phyloP scores from a whole-genome alignment of 2,329 filamentous ascomycete species.

The Calonectria henricotiae region DNA sequence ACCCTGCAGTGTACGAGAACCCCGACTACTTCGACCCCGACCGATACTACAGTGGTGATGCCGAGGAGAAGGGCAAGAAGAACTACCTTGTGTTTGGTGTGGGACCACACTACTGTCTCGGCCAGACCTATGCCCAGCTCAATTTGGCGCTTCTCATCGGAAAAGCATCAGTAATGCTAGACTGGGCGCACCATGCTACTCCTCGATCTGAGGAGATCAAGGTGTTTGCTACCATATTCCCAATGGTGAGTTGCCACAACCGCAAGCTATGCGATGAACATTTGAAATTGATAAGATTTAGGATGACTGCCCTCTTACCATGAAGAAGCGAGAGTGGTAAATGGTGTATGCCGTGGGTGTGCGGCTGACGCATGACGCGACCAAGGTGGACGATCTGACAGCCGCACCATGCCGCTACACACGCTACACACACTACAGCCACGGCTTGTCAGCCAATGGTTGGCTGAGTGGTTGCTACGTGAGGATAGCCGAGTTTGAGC shows the following conservation, averaged over 20 bases:
- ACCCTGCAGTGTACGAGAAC: constrained; percentile 92
- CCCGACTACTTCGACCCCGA: constrained; percentile 93
- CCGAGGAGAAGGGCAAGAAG: constrained; percentile 88
- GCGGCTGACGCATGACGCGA: constrained; percentile 34
- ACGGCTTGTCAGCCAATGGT: not conserved
- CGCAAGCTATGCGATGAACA: not conserved
- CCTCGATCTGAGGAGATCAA: constrained; percentile 93
- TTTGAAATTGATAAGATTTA: constrained; percentile 59
- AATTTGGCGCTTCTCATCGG: constrained; percentile 93
- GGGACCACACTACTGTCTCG: constrained; percentile 96
- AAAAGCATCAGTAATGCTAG: constrained; percentile 87
- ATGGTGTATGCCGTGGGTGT: constrained; percentile 29
- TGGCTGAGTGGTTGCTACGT: not conserved
- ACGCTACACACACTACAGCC: constrained; percentile 6
- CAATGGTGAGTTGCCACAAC: constrained; percentile 77
- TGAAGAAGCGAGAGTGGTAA: constrained; percentile 71
- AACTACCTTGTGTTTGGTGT: constrained; percentile 98
- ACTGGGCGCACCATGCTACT: constrained; percentile 93
- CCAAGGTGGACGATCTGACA: constrained; percentile 26
- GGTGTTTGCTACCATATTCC: constrained; percentile 98
- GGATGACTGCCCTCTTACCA: constrained; percentile 89
- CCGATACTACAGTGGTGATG: constrained; percentile 91
- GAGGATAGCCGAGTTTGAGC: not conserved
- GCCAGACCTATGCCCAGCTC: constrained; percentile 90
- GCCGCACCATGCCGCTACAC: not conserved